These are phyloP conservation scores for Salix dunnii DNA, from an alignment of 345 rosid genomes.

Conservation along the genomic window DNA sequence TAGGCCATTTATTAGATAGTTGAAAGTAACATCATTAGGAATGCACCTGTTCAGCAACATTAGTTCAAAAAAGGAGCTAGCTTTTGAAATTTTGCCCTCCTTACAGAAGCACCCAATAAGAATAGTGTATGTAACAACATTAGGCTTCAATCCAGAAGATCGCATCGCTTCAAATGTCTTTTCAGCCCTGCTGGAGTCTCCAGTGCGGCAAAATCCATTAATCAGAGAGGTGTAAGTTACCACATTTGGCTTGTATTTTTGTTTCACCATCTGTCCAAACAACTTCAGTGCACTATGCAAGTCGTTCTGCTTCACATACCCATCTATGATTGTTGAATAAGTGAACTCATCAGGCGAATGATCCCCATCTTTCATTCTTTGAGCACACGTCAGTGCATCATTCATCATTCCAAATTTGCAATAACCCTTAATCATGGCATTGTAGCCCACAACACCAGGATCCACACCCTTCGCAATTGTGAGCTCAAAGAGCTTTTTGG, in stretches of 20 bases:
- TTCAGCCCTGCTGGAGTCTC: constrained; percentile 58
- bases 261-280: constrained; percentile 56
- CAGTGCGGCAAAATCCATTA: constrained; percentile 59
- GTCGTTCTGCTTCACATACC: constrained; percentile 71
- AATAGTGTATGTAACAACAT: constrained; percentile 72
- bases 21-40: constrained; percentile 70
- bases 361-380: constrained; percentile 45
- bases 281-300: constrained; percentile 49
- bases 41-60: constrained; percentile 61
- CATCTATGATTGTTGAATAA: constrained; percentile 74
- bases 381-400: constrained; percentile 51
- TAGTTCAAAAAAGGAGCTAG: constrained; percentile 60
- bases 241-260: constrained; percentile 66
- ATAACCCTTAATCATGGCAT: constrained; percentile 84
- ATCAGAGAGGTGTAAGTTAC: constrained; percentile 73
- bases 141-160: constrained; percentile 57
- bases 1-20: constrained; percentile 68
- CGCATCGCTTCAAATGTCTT: constrained; percentile 56
- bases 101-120: constrained; percentile 62
- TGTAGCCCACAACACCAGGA: constrained; percentile 63
- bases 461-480: constrained; percentile 52
- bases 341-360: constrained; percentile 69
- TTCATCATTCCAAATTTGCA: constrained; percentile 72
- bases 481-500: constrained; percentile 49
- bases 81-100: constrained; percentile 56